These are phyloP conservation scores for Picea glauca DNA, from an alignment of 75 land plant genomes.

Conservation along the genomic window DNA sequence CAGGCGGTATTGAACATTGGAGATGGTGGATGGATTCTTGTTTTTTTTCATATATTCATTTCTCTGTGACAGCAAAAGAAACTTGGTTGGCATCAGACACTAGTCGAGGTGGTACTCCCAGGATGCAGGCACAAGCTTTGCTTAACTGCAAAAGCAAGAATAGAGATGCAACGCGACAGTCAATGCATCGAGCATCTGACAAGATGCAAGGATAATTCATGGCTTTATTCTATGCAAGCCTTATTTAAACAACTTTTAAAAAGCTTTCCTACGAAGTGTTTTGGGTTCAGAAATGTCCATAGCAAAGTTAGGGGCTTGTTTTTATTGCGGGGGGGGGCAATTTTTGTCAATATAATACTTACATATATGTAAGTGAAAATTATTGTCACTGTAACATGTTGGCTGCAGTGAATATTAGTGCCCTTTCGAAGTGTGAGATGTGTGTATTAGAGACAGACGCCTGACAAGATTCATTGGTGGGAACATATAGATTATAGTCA, in stretches of 20 bases:
- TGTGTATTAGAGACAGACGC: background rate
- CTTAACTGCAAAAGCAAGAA: background rate
- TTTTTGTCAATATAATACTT: background rate
- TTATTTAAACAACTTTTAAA: background rate
- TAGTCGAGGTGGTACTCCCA: too few species aligned
- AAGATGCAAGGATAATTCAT: background rate
- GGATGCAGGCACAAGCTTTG: too few species aligned
- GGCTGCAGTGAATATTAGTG: background rate
- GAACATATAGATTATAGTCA: background rate
- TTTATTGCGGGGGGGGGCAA: background rate
- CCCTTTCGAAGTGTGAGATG: background rate
- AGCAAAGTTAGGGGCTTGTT: conserved; percentile 9
- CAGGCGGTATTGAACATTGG: background rate
- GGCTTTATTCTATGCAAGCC: background rate
- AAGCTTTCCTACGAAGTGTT: too few species aligned
- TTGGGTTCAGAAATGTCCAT: conserved; percentile 2
- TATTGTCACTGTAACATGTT: background rate
- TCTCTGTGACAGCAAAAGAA: conserved; percentile 4
- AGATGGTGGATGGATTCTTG: conserved; percentile 5
- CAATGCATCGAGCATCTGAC: background rate
- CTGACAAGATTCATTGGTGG: background rate
- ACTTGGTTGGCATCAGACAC: background rate
- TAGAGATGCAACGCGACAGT: background rate
- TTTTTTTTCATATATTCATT: conserved; percentile 3
- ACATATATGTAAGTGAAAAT: background rate